Evolutionary conservation across 1,139 yeast species (phyloP).

Genomic region (Kurtzmaniella quercitrusa): DNA sequence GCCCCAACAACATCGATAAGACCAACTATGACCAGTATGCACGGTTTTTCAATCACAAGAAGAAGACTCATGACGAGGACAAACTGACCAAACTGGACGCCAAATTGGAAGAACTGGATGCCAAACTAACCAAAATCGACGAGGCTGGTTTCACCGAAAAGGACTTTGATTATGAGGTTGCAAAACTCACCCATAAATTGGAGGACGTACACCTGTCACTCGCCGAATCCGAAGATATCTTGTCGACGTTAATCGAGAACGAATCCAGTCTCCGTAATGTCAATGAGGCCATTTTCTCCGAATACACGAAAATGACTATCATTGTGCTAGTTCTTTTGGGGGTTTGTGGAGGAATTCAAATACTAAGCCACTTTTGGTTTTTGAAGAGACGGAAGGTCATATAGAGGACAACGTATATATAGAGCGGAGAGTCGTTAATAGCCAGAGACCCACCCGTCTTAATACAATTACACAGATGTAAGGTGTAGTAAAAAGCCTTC

Average conservation of each 20-base stretch:
- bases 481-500: not conserved
- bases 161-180: constrained; percentile 30
- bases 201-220: constrained; percentile 27
- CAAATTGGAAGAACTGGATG: constrained; percentile 3
- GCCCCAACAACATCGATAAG: constrained; percentile 25
- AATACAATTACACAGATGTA: not conserved
- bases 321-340: constrained; percentile 23
- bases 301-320: constrained; percentile 27
- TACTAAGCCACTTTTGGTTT: constrained; percentile 25
- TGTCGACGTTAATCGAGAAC: constrained; percentile 27
- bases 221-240: constrained; percentile 21
- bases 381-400: constrained; percentile 24
- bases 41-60: constrained; percentile 26
- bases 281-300: constrained; percentile 36
- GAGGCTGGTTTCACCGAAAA: constrained; percentile 22
- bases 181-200: constrained; percentile 27
- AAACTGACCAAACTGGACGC: constrained; percentile 2
- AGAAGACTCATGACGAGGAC: constrained; percentile 4
- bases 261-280: constrained; percentile 35
- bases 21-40: constrained; percentile 37
- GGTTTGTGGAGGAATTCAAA: constrained; percentile 27
- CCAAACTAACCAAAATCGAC: constrained; percentile 1
- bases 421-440: not conserved
- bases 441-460: not conserved
- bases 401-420: constrained; percentile 6